Evolutionary conservation across 371 early-diverging fungal species (phyloP), one percentile per base, ranked within the genome.

Genomic region (Saksenaea oblongispora): DNA sequence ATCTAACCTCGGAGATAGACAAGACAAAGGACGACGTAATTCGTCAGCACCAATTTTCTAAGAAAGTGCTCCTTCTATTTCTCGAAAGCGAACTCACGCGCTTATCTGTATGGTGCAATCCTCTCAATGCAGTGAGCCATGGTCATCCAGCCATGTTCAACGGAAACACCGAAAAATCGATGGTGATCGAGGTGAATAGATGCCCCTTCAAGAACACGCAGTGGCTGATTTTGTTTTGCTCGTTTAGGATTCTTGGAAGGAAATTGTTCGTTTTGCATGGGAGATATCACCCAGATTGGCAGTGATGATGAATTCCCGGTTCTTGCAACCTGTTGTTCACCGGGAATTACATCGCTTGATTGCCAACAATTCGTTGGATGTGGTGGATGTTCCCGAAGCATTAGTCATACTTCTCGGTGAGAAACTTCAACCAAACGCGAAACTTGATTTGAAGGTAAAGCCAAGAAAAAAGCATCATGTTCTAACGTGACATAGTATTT

Each of bases 71-170:
- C 22, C 72, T 93, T 53, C 66, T 97, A 13, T 85, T 98, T 34
- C 70, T 95, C 22, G 97, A 96, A 68, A 92, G 90, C 60, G 98
- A 98, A 67, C 68, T 97, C 36, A 82, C 87, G 39, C 88, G 93
- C 17, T 73, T 94, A 56, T 83, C 87, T 8, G 88, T 93, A 0
- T 95, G 97, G 95, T 84, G 81, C 58, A 88, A 89, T 42, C 94
- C 95, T 0, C 71, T 90, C 39, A 80, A 79, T 62, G 37, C 79
- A 17, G 61, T 80, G 34, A 81, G 81, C 44, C 70, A 86, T 57
- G 70, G 74, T 15, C 47, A 74, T 54, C 67, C 80, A 42, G 69
- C 80, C 36, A 79, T 68, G 53, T 71, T 75, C 63, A 59, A 75
- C 27, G 65, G 83, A 58, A 66, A 69, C 59, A 66, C 79, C 35